Base-by-base conservation (phyloP, 169 alveolate species). In the Cryptosporidium tyzzeri region DNA sequence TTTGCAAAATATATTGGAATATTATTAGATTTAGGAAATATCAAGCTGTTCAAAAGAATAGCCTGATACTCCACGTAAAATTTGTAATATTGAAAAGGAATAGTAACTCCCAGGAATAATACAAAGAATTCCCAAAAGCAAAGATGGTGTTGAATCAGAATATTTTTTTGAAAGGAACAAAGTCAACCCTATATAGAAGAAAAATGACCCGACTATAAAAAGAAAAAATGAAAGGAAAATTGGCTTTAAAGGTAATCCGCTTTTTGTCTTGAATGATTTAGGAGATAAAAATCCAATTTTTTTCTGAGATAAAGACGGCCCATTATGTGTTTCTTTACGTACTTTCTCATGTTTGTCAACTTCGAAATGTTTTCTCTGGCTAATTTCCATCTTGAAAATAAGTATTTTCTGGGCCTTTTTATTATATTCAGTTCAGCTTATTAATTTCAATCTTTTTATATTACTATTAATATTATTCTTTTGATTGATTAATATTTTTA, bases 81-180 rank as follows among this genome's bases (percentile, higher is more conserved):
- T 89, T 70, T 92, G 93, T 18, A 92, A 23, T 12, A 91, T 85
- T n/a, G 91, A 26, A 55, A 93, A 86, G 18, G 94, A 71, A 71
- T 93, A 93, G 61, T 92, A 93, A 14, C 91, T 31, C 35, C 95
- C 95, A 2, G 95, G 95, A 16, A 93, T 93, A 55, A 93, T 84
- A 84, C 92, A 61, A 9, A 93, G 84, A 12, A 70, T 33, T 41
- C 95, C 95, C 59, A 93, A 51, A 16, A 93, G 18, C 84, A 93
- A 71, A 12, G 91, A 92, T 33, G 91, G 94, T 26, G 33, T 62
- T 62, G 91, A 80, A 62, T 80, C 74, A 12, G 12, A 21, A 14
- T 41, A 80, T n/a, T 61, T 55, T 44, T 37, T 73, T 5, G 53
- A 69, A 48, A 71, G 58, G n/a, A 44, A 67, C 68, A 51, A 55